phyloP scores from a whole-genome alignment of 1,139 yeast species.

The Candida tropicalis region DNA sequence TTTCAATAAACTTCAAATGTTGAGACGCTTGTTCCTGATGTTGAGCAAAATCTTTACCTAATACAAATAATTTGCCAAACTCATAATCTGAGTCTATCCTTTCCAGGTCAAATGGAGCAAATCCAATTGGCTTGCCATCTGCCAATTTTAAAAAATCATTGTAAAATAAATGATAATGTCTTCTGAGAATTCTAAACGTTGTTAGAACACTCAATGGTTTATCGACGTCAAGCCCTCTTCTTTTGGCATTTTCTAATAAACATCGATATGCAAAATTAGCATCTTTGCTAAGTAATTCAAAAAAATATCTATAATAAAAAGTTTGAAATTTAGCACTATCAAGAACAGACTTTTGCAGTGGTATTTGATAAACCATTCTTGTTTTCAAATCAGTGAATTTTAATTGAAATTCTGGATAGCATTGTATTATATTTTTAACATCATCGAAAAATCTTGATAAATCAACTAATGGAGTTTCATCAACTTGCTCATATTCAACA shows the following conservation, averaged over 20 bases:
- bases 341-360: constrained; percentile 50
- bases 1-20: constrained; percentile 8
- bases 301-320: constrained; percentile 51
- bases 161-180: constrained; percentile 32
- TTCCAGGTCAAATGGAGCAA: constrained; percentile 37
- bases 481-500: constrained; percentile 11
- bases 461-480: constrained; percentile 21
- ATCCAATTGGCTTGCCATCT: constrained; percentile 48
- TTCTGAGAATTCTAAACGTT: constrained; percentile 37
- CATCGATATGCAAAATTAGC: constrained; percentile 29
- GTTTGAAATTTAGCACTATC: constrained; percentile 58
- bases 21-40: constrained; percentile 1
- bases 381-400: constrained; percentile 62
- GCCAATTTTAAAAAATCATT: constrained; percentile 50
- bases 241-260: constrained; percentile 46
- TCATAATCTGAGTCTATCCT: constrained; percentile 5
- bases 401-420: constrained; percentile 23
- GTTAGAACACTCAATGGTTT: constrained; percentile 45
- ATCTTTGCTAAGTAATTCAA: constrained; percentile 36
- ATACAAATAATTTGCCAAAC: constrained; percentile 12
- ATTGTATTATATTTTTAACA: constrained; percentile 17
- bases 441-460: constrained; percentile 24
- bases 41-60: constrained; percentile 11
- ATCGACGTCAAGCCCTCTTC: constrained; percentile 51
- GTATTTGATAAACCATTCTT: constrained; percentile 42